These are phyloP conservation scores for Plasmopara muralis DNA, from an alignment of 352 stramenopile species.

Conservation along the genomic window DNA sequence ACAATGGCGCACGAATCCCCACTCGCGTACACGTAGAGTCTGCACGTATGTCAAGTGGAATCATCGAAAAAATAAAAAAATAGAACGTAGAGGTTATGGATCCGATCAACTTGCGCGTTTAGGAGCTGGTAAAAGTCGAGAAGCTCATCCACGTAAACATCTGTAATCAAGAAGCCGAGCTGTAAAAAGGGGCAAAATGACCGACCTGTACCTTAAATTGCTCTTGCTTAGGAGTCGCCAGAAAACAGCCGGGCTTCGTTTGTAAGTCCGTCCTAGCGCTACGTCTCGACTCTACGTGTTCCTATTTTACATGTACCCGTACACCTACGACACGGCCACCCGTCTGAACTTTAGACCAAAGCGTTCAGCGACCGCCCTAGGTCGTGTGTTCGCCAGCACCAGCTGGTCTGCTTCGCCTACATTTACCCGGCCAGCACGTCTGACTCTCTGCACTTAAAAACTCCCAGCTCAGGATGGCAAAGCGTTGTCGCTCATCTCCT, in stretches of 20 bases:
- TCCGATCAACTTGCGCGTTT: too few relatives aligned
- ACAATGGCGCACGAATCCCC: too few relatives aligned
- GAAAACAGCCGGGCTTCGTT: not conserved
- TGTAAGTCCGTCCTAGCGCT: not conserved
- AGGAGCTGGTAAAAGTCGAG: too few relatives aligned
- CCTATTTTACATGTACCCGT: not conserved
- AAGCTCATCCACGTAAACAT: too few relatives aligned
- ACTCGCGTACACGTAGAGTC: too few relatives aligned
- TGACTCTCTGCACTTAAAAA: constrained; percentile 20
- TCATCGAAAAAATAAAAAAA: too few relatives aligned
- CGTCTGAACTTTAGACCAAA: constrained; percentile 7
- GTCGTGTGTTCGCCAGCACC: constrained; percentile 16
- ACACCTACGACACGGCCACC: not conserved
- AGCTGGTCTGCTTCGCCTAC: constrained; percentile 7
- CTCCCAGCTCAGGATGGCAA: constrained; percentile 19
- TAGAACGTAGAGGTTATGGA: too few relatives aligned
- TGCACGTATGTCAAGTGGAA: too few relatives aligned
- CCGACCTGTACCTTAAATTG: too few relatives aligned
- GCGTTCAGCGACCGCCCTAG: constrained; percentile 5
- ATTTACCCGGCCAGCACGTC: constrained; percentile 12
- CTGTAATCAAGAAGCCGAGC: too few relatives aligned
- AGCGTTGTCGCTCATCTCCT: constrained; percentile 2
- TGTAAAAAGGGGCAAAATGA: too few relatives aligned
- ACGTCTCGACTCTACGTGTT: constrained; percentile 12
- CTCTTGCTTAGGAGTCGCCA: too few relatives aligned